Percentiles rank a stretch among this genome's conserved stretches.
These are phyloP conservation scores for Penicillium cosmopolitanum DNA, from an alignment of 495 filamentous ascomycete species.

Conservation along the genomic window DNA sequence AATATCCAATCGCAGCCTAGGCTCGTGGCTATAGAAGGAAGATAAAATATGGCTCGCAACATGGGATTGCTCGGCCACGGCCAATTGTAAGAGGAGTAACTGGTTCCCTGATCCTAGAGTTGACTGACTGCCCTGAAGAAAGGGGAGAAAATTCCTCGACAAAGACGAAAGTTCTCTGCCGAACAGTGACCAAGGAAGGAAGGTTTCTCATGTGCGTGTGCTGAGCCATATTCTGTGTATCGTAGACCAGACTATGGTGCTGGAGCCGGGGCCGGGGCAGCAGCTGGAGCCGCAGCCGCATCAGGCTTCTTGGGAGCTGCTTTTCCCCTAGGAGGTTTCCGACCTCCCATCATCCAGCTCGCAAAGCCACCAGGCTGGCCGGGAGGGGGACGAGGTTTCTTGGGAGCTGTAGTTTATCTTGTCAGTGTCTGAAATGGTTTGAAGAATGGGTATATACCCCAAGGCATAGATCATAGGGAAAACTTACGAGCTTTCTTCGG, in stretches of 20 bases:
- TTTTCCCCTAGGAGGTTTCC: constrained; percentile 28
- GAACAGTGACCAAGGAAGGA: too few species aligned
- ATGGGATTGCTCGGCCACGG: background rate
- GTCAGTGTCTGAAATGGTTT: constrained; percentile 12
- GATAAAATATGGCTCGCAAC: background rate
- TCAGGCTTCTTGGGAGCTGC: constrained; percentile 29
- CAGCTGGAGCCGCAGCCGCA: constrained; percentile 12
- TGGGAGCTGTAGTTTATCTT: constrained; percentile 20
- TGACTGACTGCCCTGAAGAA: too few species aligned
- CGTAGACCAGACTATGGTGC: background rate
- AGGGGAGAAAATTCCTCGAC: too few species aligned
- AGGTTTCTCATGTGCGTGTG: background rate
- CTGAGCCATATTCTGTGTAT: background rate
- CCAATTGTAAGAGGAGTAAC: too few species aligned
- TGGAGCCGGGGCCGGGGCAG: background rate
- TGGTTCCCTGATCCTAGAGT: too few species aligned
- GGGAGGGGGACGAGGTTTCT: constrained; percentile 28
- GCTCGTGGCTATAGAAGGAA: background rate
- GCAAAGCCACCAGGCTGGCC: constrained; percentile 40
- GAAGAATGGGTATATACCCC: background rate
- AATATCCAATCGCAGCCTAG: too few species aligned
- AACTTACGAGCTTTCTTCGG: constrained; percentile 45
- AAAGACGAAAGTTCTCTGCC: too few species aligned
- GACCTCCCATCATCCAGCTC: constrained; percentile 46
- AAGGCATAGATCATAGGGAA: background rate